Percentiles rank a stretch among this genome's conserved stretches.
These are phyloP conservation scores for Candida pseudoviswanathii DNA, from an alignment of 1,139 yeast genomes.

Conservation along the genomic window DNA sequence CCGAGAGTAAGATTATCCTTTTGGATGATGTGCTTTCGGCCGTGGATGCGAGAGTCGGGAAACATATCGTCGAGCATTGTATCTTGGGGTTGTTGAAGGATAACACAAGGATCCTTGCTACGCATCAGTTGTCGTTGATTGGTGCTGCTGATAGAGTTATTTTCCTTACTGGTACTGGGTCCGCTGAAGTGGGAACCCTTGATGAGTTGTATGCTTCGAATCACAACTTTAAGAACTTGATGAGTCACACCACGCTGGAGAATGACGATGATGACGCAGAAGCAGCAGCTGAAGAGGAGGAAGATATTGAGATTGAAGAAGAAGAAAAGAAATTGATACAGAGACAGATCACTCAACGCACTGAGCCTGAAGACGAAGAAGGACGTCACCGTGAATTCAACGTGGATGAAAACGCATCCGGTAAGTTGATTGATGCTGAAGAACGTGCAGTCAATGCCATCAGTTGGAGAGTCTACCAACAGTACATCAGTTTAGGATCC, in stretches of 20 bases:
- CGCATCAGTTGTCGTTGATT: conserved; percentile 49
- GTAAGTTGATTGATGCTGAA: conserved; percentile 35
- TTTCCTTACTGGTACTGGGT: conserved; percentile 48
- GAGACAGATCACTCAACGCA: conserved; percentile 19
- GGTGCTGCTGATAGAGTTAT: conserved; percentile 43
- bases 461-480: conserved; percentile 29
- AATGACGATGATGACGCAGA: conserved; percentile 28
- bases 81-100: conserved; percentile 34
- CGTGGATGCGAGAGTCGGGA: conserved; percentile 53
- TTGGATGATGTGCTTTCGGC: conserved; percentile 52
- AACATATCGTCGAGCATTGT: conserved; percentile 44
- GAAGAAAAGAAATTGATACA: conserved; percentile 24
- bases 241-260: conserved; percentile 41
- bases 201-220: conserved; percentile 37
- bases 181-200: conserved; percentile 37
- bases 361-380: conserved; percentile 21
- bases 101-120: conserved; percentile 48
- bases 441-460: conserved; percentile 45
- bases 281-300: conserved; percentile 14
- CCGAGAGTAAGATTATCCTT: conserved; percentile 39
- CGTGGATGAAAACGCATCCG: conserved; percentile 29
- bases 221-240: conserved; percentile 51
- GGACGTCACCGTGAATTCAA: conserved; percentile 21
- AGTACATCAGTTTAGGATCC: conserved; percentile 60
- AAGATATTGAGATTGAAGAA: conserved; percentile 19